Conservation (phyloP, 106 monocot species). For the Iris macrosiphon region DNA sequence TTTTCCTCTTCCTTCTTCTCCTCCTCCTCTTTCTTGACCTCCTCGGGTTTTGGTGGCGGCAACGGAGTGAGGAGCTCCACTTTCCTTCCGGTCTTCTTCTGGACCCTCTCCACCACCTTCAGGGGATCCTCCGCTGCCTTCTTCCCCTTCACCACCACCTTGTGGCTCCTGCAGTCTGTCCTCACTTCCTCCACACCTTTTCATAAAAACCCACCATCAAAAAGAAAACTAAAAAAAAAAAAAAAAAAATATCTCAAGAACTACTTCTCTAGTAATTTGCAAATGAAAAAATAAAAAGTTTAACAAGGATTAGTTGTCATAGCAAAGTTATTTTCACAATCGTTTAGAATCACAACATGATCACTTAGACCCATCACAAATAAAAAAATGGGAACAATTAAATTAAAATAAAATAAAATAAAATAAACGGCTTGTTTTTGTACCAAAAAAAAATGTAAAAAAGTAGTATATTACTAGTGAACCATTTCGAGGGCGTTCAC, state of each 20-base stretch:
- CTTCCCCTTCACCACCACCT: conserved; percentile 76
- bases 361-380: too few species aligned
- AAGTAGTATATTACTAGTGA: too few species aligned
- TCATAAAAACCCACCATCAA: too few species aligned
- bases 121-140: conserved; percentile 68
- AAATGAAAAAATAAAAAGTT: neutral
- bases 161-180: conserved; percentile 56
- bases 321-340: too few species aligned
- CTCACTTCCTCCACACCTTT: conserved; percentile 79
- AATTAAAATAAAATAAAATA: too few species aligned
- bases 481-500: too few species aligned
- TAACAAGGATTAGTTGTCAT: too few species aligned
- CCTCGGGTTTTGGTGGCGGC: conserved; percentile 31
- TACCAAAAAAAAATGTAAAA: too few species aligned
- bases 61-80: conserved; percentile 61
- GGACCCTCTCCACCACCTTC: conserved; percentile 70
- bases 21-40: conserved; percentile 35
- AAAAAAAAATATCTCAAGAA: neutral
- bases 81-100: conserved; percentile 75
- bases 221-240: neutral
- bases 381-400: too few species aligned
- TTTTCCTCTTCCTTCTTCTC: conserved; percentile 48
- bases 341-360: too few species aligned
- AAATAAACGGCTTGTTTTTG: too few species aligned
- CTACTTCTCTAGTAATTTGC: neutral